Evolutionary conservation across 1,284 basidiomycete genomes (phyloP).

Genomic region (Sporisorium reilianum): DNA sequence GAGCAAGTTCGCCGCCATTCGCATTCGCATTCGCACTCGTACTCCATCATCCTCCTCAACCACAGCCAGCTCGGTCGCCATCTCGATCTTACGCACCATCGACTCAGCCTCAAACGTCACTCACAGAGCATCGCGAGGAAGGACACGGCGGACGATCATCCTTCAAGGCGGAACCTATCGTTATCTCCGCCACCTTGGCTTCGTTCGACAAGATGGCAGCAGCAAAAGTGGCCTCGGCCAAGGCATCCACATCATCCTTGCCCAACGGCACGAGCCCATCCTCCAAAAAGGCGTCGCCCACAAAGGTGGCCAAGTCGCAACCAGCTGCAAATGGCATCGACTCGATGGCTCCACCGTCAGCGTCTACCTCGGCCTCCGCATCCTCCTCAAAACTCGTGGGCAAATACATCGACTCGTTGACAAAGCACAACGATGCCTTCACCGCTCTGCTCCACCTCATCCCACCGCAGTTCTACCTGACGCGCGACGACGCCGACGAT

Average conservation of each 20-base stretch:
- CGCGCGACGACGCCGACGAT: conserved; percentile 44
- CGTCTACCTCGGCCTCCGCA: conserved; percentile 26
- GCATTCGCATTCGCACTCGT: neutral
- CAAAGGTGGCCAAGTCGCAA: conserved; percentile 20
- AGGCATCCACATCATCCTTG: conserved; percentile 16
- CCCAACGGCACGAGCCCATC: conserved; percentile 19
- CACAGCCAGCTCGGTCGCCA: neutral
- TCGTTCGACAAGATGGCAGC: conserved; percentile 28
- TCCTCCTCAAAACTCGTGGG: conserved; percentile 13
- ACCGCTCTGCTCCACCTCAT: conserved; percentile 59
- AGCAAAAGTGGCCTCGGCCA: conserved; percentile 29
- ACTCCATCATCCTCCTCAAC: neutral
- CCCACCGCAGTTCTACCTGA: conserved; percentile 65
- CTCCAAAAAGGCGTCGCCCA: conserved; percentile 21
- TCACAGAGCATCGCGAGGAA: too few species aligned
- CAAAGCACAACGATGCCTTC: conserved; percentile 59
- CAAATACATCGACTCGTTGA: conserved; percentile 48
- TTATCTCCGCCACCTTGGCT: neutral
- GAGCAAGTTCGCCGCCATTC: conserved; percentile 8
- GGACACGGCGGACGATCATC: neutral
- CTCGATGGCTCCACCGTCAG: conserved; percentile 7
- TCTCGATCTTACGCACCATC: neutral
- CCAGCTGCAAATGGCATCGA: conserved; percentile 7
- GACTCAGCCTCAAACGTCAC: too few species aligned
- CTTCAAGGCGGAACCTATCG: neutral